A percentile compares a stretch with the other conserved stretches of the same genome.
phyloP scores from a whole-genome alignment of 2,329 filamentous ascomycete species.

The Cyphellophora attinorum region DNA sequence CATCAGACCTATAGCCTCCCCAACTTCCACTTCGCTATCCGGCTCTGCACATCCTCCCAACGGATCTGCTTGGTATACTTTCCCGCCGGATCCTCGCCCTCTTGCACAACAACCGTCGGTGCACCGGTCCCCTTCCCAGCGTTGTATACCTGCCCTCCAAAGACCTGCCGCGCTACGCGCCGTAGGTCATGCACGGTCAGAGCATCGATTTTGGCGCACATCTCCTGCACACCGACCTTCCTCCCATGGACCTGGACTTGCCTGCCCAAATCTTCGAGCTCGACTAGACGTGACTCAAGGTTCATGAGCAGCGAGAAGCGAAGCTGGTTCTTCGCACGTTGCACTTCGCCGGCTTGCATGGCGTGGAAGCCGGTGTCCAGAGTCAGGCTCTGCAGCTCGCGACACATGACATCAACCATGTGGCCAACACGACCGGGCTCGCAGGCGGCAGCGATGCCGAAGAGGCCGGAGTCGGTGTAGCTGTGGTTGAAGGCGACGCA shows the following conservation, averaged over 20 bases:
- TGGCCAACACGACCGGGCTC: slow-evolving; percentile 64
- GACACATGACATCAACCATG: slow-evolving; percentile 94
- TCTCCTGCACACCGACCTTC: slow-evolving; percentile 85
- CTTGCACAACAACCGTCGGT: slow-evolving; percentile 89
- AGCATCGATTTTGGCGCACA: slow-evolving; percentile 78
- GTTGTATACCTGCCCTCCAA: slow-evolving; percentile 69
- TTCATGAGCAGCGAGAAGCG: slow-evolving; percentile 90
- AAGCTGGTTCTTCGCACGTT: slow-evolving; percentile 93
- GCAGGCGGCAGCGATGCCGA: slow-evolving; percentile 85
- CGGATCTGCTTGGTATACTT: slow-evolving; percentile 54
- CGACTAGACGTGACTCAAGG: slow-evolving; percentile 91
- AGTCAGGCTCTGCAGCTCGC: slow-evolving; percentile 71
- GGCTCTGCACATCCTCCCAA: slow-evolving; percentile 85
- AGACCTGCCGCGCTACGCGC: slow-evolving; percentile 67
- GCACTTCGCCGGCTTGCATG: slow-evolving; percentile 68
- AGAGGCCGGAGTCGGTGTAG: slow-evolving; percentile 91
- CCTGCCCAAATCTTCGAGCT: slow-evolving; percentile 87
- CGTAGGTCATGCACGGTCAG: slow-evolving; percentile 73
- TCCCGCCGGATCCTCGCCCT: slow-evolving; percentile 66
- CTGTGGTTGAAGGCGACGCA: slow-evolving; percentile 96
- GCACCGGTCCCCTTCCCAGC: slow-evolving; percentile 69
- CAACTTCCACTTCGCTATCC: slow-evolving; percentile 74
- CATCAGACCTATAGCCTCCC: slow-evolving; percentile 57
- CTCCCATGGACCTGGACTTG: slow-evolving; percentile 95
- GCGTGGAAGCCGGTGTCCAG: slow-evolving; percentile 64